phyloP scores from a whole-genome alignment of 495 filamentous ascomycete species.

The Penicillium silybi region DNA sequence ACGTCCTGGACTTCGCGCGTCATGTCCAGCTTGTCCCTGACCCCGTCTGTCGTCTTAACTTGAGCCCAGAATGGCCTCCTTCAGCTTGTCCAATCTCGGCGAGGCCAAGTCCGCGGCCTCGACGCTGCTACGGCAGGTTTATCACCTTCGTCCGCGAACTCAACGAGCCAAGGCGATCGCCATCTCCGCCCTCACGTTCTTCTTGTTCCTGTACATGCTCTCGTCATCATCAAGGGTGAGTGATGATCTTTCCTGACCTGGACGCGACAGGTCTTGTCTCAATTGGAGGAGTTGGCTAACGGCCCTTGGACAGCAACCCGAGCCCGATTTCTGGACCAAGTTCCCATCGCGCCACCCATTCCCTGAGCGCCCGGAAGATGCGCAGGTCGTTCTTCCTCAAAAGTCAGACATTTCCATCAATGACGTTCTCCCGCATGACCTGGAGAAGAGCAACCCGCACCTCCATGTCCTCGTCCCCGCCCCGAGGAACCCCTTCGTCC shows the following conservation, averaged over 20 bases:
- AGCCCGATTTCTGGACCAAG: slow-evolving; percentile 34
- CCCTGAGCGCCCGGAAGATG: slow-evolving; percentile 33
- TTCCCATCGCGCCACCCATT: slow-evolving; percentile 37
- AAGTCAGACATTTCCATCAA: slow-evolving; percentile 18
- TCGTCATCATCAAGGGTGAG: slow-evolving; percentile 22
- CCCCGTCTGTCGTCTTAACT: slow-evolving; percentile 1
- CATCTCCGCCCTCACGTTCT: slow-evolving; percentile 19
- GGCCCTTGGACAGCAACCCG: slow-evolving; percentile 12
- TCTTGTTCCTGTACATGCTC: slow-evolving; percentile 24
- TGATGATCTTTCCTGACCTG: slow-evolving; percentile 1
- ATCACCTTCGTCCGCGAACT: slow-evolving; percentile 30
- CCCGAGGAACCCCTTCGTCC: slow-evolving; percentile 32
- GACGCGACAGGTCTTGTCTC: slow-evolving; percentile 1
- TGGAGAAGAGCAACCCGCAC: slow-evolving; percentile 46
- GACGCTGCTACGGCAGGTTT: slow-evolving; percentile 25
- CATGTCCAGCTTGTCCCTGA: slow-evolving; percentile 7
- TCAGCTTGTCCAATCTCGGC: slow-evolving; percentile 24
- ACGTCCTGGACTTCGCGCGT: slow-evolving; percentile 1
- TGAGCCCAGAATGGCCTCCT: slow-evolving; percentile 26
- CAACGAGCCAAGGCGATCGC: slow-evolving; percentile 25
- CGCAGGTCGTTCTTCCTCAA: slow-evolving; percentile 25
- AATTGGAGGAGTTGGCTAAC: slow-evolving; percentile 13
- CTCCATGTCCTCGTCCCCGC: slow-evolving; percentile 61
- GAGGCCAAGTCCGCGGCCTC: slow-evolving; percentile 25
- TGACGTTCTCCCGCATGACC: slow-evolving; percentile 29